Percentiles rank a stretch among this genome's conserved stretches.
phyloP scores from a whole-genome alignment of 2,329 filamentous ascomycete genomes.

The Alternaria triticina region DNA sequence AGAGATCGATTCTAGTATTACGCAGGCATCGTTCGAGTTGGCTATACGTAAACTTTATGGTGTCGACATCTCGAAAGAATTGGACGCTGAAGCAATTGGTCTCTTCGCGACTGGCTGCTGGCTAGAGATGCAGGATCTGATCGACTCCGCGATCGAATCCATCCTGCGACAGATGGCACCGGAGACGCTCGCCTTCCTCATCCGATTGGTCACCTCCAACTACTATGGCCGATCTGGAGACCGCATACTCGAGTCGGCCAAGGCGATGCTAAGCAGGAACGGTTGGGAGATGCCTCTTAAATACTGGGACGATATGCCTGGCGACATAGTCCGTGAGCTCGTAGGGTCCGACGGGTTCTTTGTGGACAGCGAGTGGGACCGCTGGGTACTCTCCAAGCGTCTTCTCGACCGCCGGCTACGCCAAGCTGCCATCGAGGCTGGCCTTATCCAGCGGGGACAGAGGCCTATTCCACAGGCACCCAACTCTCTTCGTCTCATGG shows the following conservation, averaged over 20 bases:
- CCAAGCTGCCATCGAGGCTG: constrained; percentile 55
- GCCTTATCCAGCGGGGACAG: constrained; percentile 54
- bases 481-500: constrained; percentile 56
- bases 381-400: constrained; percentile 62
- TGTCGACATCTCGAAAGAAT: constrained; percentile 55
- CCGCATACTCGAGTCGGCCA: constrained; percentile 62
- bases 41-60: constrained; percentile 63
- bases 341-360: constrained; percentile 66
- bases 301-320: constrained; percentile 64
- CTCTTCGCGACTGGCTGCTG: constrained; percentile 64
- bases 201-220: constrained; percentile 61
- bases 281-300: constrained; percentile 62
- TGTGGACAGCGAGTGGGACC: constrained; percentile 63
- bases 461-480: constrained; percentile 55
- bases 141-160: constrained; percentile 60
- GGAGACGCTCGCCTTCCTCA: constrained; percentile 56
- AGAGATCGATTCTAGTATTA: constrained; percentile 61
- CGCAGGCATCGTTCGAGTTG: constrained; percentile 60
- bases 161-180: constrained; percentile 63
- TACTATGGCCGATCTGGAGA: constrained; percentile 64
- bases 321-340: constrained; percentile 64
- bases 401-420: constrained; percentile 60
- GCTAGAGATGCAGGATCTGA: constrained; percentile 64
- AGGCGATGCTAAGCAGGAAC: constrained; percentile 64
- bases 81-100: constrained; percentile 60